phyloP scores from a whole-genome alignment of 768 basidiomycete genomes.

The Astraeus odoratus region DNA sequence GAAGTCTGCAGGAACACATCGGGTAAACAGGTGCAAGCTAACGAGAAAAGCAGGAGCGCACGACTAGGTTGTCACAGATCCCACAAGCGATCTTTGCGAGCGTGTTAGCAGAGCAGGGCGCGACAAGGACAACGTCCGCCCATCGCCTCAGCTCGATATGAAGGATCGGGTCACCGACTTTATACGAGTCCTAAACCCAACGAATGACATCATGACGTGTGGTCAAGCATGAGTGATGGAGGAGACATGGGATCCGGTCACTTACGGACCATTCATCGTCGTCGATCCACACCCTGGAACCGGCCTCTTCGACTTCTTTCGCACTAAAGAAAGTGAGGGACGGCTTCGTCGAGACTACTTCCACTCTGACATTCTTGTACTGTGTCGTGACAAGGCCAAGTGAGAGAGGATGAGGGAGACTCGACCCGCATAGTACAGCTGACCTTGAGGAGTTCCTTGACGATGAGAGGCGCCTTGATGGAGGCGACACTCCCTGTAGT shows the following conservation, averaged over 20 bases:
- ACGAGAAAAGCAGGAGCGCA: slow-evolving; percentile 20
- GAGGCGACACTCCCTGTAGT: slow-evolving; percentile 95
- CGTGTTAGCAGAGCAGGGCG: slow-evolving; percentile 96
- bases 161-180: slow-evolving; percentile 85
- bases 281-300: slow-evolving; percentile 78
- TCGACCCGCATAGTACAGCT: slow-evolving; percentile 24
- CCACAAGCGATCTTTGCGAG: slow-evolving; percentile 89
- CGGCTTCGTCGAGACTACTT: slow-evolving; percentile 76
- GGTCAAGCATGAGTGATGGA: background rate
- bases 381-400: slow-evolving; percentile 23
- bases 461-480: slow-evolving; percentile 88
- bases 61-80: slow-evolving; percentile 85
- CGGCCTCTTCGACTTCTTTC: slow-evolving; percentile 40
- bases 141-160: slow-evolving; percentile 93
- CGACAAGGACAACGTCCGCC: slow-evolving; percentile 93
- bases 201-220: background rate
- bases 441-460: slow-evolving; percentile 62
- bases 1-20: slow-evolving; percentile 51
- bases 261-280: slow-evolving; percentile 90
- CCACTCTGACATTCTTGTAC: slow-evolving; percentile 70
- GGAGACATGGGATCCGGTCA: background rate
- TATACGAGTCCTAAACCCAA: slow-evolving; percentile 52
- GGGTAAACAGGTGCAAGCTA: background rate
- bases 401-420: background rate
- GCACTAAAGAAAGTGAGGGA: slow-evolving; percentile 73